Conservation (phyloP, 2,329 filamentous ascomycete species). For the Beauveria caledonica region DNA sequence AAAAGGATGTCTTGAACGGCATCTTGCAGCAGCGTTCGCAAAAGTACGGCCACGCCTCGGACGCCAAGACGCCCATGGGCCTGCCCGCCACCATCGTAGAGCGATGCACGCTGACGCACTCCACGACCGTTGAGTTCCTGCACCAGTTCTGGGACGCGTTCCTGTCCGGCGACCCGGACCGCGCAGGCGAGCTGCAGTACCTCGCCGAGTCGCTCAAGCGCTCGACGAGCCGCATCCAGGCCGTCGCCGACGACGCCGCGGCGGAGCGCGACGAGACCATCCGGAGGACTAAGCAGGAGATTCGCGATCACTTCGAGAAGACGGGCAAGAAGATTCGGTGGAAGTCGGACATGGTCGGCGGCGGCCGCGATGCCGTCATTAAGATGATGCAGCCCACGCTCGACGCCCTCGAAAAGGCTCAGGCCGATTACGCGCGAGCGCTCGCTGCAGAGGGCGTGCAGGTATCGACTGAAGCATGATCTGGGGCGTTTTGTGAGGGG, state of each 20-base stretch:
- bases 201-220: slow-evolving; percentile 74
- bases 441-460: slow-evolving; percentile 54
- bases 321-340: slow-evolving; percentile 68
- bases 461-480: slow-evolving; percentile 34
- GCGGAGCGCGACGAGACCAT: slow-evolving; percentile 60
- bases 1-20: slow-evolving; percentile 57
- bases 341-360: slow-evolving; percentile 59
- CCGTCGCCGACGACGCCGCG: slow-evolving; percentile 75
- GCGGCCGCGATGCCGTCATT: slow-evolving; percentile 67
- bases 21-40: slow-evolving; percentile 54
- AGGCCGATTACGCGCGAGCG: slow-evolving; percentile 62
- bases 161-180: slow-evolving; percentile 75
- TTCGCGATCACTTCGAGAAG: slow-evolving; percentile 59
- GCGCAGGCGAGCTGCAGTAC: slow-evolving; percentile 71
- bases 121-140: slow-evolving; percentile 91
- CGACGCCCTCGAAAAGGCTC: slow-evolving; percentile 60
- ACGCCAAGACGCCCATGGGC: slow-evolving; percentile 45
- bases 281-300: slow-evolving; percentile 58
- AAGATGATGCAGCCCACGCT: slow-evolving; percentile 69
- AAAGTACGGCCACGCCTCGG: slow-evolving; percentile 42
- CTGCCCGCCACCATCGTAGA: slow-evolving; percentile 46
- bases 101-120: slow-evolving; percentile 64
- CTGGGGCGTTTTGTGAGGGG: neutral
- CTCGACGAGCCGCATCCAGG: slow-evolving; percentile 69
- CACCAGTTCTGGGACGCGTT: slow-evolving; percentile 95